These are phyloP conservation scores for Megacollybia platyphylla DNA, from an alignment of 1,284 basidiomycete genomes.

Conservation along the genomic window DNA sequence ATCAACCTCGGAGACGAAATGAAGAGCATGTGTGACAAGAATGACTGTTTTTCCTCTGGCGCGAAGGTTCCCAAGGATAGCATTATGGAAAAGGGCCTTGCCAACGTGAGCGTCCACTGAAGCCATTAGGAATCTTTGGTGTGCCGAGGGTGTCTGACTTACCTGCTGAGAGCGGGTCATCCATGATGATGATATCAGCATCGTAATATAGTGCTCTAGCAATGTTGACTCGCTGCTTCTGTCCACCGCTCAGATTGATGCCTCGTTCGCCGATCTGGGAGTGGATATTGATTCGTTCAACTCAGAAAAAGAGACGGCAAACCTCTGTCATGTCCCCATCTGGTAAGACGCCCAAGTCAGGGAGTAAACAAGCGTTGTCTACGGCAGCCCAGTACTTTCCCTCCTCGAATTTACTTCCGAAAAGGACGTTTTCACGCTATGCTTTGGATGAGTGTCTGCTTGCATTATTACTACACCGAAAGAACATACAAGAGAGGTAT, in stretches of 20 bases:
- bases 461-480: background rate
- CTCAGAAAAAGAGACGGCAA: slow-evolving; percentile 8
- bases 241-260: slow-evolving; percentile 41
- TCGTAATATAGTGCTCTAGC: slow-evolving; percentile 63
- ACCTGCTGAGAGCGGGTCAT: slow-evolving; percentile 68
- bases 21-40: slow-evolving; percentile 63
- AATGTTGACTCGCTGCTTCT: slow-evolving; percentile 58
- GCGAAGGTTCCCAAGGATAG: slow-evolving; percentile 41
- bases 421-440: slow-evolving; percentile 52
- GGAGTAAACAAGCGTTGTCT: slow-evolving; percentile 46
- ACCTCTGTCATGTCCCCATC: slow-evolving; percentile 69
- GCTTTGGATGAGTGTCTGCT: background rate
- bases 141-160: slow-evolving; percentile 6
- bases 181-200: slow-evolving; percentile 59
- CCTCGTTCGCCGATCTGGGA: slow-evolving; percentile 53
- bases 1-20: slow-evolving; percentile 59
- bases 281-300: slow-evolving; percentile 4
- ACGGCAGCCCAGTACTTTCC: slow-evolving; percentile 57
- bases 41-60: slow-evolving; percentile 51
- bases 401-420: slow-evolving; percentile 59
- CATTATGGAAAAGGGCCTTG: slow-evolving; percentile 54
- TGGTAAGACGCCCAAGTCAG: slow-evolving; percentile 61
- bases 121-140: background rate
- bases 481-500: slow-evolving; percentile 50
- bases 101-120: slow-evolving; percentile 62